Percentiles rank a stretch among this genome's conserved stretches.
These are phyloP conservation scores for Serendipita sp. DNA, from an alignment of 768 basidiomycete genomes.

Conservation along the genomic window DNA sequence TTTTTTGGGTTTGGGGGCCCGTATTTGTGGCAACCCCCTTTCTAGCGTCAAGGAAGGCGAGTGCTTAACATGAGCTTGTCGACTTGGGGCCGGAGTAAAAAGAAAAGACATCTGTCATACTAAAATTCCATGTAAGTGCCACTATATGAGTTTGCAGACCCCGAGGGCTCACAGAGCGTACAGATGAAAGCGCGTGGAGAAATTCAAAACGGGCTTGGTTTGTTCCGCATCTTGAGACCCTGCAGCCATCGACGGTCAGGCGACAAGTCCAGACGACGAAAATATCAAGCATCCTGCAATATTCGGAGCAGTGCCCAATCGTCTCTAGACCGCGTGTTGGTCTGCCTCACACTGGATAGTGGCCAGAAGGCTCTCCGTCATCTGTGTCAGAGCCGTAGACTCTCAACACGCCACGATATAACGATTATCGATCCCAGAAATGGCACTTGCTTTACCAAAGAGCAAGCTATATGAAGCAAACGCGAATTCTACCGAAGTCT, in stretches of 20 bases:
- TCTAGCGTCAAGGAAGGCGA: neutral
- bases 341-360: neutral
- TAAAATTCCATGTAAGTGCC: neutral
- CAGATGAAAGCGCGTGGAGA: neutral
- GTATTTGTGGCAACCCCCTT: neutral
- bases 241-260: neutral
- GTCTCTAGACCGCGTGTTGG: neutral
- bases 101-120: conserved; percentile 1
- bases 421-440: neutral
- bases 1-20: neutral
- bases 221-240: neutral
- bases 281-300: too few species aligned
- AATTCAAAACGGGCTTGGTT: neutral
- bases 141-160: neutral
- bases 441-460: conserved; percentile 5
- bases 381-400: neutral
- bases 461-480: conserved; percentile 47
- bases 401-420: neutral
- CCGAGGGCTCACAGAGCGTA: neutral
- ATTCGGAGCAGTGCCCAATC: too few species aligned
- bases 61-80: conserved; percentile 1
- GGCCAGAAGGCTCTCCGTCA: neutral
- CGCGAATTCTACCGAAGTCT: conserved; percentile 45
- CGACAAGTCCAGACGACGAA: too few species aligned
- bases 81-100: neutral